Base-by-base conservation (phyloP, 2,329 filamentous ascomycete genomes). In the Lithohypha guttulata region DNA sequence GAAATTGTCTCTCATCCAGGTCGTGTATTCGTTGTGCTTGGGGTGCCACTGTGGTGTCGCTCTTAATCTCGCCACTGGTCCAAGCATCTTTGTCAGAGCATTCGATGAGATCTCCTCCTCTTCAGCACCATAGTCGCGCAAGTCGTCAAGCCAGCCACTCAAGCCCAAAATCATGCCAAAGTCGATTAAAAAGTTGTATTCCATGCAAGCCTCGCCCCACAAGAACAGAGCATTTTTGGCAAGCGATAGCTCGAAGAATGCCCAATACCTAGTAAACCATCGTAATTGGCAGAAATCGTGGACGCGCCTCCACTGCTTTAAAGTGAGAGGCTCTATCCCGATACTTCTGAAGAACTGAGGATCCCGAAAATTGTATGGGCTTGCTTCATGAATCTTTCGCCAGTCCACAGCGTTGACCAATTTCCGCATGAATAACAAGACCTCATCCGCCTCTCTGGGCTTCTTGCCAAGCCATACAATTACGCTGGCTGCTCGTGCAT, bases 391-490 rank as follows among this genome's bases (percentile, higher is more conserved):
- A 4, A 40, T 40, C 18, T 22, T 32, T n/a, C 37, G 28, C 37
- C 37, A 40, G 18, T 40, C 30, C 14, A 40, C 27, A n/a, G 37
- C 25, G 14, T 40, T 40, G 19, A 40, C 37, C 11, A 40, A 15
- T 18, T 25, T 40, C 7, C 37, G 28, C 37, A 40, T 40, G 28
- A 40, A 18, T 10, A 40, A 23, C 21, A 40, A 28, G 13, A 21
- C 19, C 21, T 40, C 37, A 30, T 40, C 37, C 13, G n/a, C 27
- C 14, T 27, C 9, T 10, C 10, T 27, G 15, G 42, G 40, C 21
- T 45, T 43, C 18, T 34, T 26, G 13, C 46, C 46, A n/a, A 49
- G 34, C 46, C 46, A 49, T 8, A 47, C 33, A 17, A 47, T 27
- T 1, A 45, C 46, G 28, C 35, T 43, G 5, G 20, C 28, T 6